Conservation (phyloP, 1,284 basidiomycete genomes). For the Malassezia nana region DNA sequence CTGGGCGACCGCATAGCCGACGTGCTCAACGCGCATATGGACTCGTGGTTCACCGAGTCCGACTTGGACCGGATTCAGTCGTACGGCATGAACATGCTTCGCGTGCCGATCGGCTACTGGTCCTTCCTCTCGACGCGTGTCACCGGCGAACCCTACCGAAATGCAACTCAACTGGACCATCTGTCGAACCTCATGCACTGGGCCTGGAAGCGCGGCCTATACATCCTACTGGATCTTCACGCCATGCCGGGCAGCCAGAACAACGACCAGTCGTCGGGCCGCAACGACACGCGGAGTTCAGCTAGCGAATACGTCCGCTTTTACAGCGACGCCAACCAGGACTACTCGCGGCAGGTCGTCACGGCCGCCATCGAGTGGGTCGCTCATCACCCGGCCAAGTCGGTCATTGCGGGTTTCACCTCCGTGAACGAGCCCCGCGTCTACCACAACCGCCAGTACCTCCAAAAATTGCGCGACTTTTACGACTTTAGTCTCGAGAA, state of each 20-base stretch:
- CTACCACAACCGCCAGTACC: not conserved
- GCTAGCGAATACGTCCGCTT: constrained; percentile 25
- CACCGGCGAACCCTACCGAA: constrained; percentile 30
- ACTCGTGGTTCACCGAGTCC: constrained; percentile 48
- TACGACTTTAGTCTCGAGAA: constrained; percentile 29
- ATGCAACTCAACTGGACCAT: constrained; percentile 29
- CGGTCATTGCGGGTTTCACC: constrained; percentile 33
- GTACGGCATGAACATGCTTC: constrained; percentile 46
- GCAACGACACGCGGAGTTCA: constrained; percentile 29
- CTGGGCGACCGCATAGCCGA: constrained; percentile 30
- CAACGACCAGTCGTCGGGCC: constrained; percentile 43
- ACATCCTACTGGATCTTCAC: constrained; percentile 50
- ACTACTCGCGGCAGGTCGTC: constrained; percentile 28
- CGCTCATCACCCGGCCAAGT: constrained; percentile 30
- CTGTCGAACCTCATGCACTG: constrained; percentile 35
- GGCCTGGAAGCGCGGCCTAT: constrained; percentile 48
- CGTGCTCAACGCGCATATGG: constrained; percentile 44
- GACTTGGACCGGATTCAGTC: constrained; percentile 45
- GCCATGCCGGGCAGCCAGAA: constrained; percentile 51
- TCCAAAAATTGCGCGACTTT: constrained; percentile 12
- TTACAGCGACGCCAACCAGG: constrained; percentile 28
- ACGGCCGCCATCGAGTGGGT: constrained; percentile 30
- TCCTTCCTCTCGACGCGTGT: constrained; percentile 33
- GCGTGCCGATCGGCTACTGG: constrained; percentile 49
- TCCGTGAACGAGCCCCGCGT: constrained; percentile 42